A percentile compares a stretch with the other conserved stretches of the same genome.
phyloP scores from a whole-genome alignment of 2,329 filamentous ascomycete genomes.

The Fusarium sterilihyphosum region DNA sequence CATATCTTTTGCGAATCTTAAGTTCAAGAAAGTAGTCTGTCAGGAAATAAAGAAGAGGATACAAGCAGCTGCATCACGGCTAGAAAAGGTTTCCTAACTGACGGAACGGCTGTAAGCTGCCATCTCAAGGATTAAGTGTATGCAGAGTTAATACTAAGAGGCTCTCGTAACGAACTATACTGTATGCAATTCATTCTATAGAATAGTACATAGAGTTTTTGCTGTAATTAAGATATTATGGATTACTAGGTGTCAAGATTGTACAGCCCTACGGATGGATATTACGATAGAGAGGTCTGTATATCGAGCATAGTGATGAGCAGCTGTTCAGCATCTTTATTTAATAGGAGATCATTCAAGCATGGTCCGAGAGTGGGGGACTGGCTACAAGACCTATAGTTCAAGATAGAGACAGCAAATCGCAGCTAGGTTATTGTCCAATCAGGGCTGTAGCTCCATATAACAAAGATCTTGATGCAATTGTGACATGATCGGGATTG shows the following conservation, averaged over 20 bases:
- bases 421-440: too few species aligned
- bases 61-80: background rate
- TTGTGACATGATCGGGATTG: too few species aligned
- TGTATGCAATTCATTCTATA: background rate
- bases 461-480: too few species aligned
- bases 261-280: background rate
- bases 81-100: background rate
- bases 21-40: background rate
- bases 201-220: too few species aligned
- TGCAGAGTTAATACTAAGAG: background rate
- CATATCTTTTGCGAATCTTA: background rate
- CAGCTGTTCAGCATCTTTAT: background rate
- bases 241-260: too few species aligned
- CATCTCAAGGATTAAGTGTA: background rate
- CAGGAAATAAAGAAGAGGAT: background rate
- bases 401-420: background rate
- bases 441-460: too few species aligned
- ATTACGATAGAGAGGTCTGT: background rate
- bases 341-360: accelerated
- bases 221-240: too few species aligned
- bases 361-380: background rate
- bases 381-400: too few species aligned
- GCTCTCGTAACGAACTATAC: background rate
- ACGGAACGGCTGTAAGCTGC: background rate
- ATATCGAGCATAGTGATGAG: background rate